Evolutionary conservation across 2,329 filamentous ascomycete species (phyloP), one percentile per base, ranked within the genome.

Genomic region (Alternaria brassicicola): DNA sequence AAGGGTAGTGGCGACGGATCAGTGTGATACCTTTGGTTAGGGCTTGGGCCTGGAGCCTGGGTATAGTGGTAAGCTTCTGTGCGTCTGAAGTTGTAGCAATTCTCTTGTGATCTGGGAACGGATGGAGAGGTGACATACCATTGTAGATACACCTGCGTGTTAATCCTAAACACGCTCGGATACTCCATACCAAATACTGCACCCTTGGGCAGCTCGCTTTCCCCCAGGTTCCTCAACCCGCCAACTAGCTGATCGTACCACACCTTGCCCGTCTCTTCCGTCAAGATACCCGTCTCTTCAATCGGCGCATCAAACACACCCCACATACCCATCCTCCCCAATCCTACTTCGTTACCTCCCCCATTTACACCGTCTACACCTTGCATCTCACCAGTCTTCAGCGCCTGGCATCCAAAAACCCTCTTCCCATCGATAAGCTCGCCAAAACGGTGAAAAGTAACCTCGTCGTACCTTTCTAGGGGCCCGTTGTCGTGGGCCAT

Each of bases 1-100:
- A 91, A 15, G 79, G 76, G 47, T 79, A 76, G n/a, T 78, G 70
- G 12, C 78, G 76, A 17, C 81, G 73, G 12, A 76, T 68, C 23
- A 81, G 81, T 0, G 86, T 81, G 15, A 91, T 89, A 21, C 91
- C 90, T 60, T 87, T 86, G 67, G 85, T 86, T 21, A 91, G 83
- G 73, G 91, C 96, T 78, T 95, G 88, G 0, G 89, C 57, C 57
- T 77, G 73, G 1, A 78, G 64, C 75, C 75, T 77, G 13, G 6
- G 15, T 26, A 30, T 12, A 13, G 4, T 26, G 25, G 12, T 48
- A 3, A 55, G 36, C 21, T 39, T 28, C 25, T 30, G 9, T 8
- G 6, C 1, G 3, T 10, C 4, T 28, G 15, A 17, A 6, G 7
- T 17, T 6, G 8, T 19, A 17, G 4, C 13, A 4, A 43, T 3